Evolutionary conservation across 2,329 filamentous ascomycete species (phyloP).

Genomic region (Ceratocystis harringtonii): DNA sequence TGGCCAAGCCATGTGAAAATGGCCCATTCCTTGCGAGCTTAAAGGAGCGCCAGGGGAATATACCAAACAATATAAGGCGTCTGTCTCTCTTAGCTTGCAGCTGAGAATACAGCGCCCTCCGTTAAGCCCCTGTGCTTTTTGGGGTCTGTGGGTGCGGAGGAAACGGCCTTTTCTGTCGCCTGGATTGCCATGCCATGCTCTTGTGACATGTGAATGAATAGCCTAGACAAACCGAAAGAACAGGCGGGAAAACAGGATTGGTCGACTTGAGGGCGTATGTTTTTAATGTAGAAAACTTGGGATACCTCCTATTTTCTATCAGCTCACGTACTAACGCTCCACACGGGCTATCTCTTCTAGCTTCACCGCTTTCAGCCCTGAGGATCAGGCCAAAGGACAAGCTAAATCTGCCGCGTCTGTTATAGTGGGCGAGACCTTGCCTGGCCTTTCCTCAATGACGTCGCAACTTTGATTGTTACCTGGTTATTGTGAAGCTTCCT

Average conservation of each 20-base stretch:
- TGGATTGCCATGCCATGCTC: not conserved
- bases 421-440: not conserved
- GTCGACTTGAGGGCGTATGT: not conserved
- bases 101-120: too few relatives aligned
- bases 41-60: too few relatives aligned
- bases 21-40: too few relatives aligned
- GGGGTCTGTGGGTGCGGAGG: not conserved
- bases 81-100: too few relatives aligned
- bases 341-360: not conserved
- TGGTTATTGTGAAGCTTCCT: not conserved
- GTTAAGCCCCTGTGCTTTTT: not conserved
- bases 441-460: not conserved
- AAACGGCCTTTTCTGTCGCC: not conserved
- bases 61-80: too few relatives aligned
- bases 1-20: not conserved
- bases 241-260: not conserved
- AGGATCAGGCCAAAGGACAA: not conserved
- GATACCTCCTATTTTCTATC: too few relatives aligned
- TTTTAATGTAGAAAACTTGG: too few relatives aligned
- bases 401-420: not conserved
- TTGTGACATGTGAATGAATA: not conserved
- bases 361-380: constrained; percentile 6
- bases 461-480: not conserved
- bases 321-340: not conserved
- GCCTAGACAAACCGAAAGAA: not conserved